phyloP scores from a whole-genome alignment of 2,329 filamentous ascomycete species.

The Scleromitrula shiraiana region DNA sequence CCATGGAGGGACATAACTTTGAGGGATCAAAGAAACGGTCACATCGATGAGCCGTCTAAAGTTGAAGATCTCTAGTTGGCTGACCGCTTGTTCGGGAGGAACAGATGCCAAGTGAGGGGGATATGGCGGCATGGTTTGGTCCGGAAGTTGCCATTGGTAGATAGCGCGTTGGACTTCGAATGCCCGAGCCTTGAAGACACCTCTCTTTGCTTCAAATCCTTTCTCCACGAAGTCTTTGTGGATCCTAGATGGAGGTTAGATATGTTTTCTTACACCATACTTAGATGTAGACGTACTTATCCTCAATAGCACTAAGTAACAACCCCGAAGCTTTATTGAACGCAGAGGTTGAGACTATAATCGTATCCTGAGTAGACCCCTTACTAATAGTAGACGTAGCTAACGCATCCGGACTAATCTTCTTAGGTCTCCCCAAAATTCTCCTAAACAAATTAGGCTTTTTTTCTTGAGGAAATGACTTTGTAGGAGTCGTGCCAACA shows the following conservation, averaged over 20 bases:
- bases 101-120: constrained; percentile 27
- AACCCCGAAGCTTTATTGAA: constrained; percentile 4
- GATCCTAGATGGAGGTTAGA: too few species aligned
- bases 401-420: too few species aligned
- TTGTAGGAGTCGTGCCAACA: neutral
- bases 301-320: constrained; percentile 1
- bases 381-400: too few species aligned
- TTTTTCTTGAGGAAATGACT: neutral
- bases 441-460: constrained; percentile 3
- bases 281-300: neutral
- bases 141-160: constrained; percentile 9
- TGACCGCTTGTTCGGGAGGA: constrained; percentile 19
- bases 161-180: constrained; percentile 7
- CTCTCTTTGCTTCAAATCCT: constrained; percentile 1
- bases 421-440: constrained; percentile 1
- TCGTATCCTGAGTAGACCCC: neutral
- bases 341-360: neutral
- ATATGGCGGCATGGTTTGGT: constrained; percentile 12
- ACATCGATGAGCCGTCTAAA: constrained; percentile 21
- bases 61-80: constrained; percentile 24
- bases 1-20: constrained; percentile 17
- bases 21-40: constrained; percentile 17
- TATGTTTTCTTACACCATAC: too few species aligned
- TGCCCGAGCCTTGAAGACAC: neutral
- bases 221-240: neutral